phyloP scores from a whole-genome alignment of 345 rosid species.

The Citrus maxima region DNA sequence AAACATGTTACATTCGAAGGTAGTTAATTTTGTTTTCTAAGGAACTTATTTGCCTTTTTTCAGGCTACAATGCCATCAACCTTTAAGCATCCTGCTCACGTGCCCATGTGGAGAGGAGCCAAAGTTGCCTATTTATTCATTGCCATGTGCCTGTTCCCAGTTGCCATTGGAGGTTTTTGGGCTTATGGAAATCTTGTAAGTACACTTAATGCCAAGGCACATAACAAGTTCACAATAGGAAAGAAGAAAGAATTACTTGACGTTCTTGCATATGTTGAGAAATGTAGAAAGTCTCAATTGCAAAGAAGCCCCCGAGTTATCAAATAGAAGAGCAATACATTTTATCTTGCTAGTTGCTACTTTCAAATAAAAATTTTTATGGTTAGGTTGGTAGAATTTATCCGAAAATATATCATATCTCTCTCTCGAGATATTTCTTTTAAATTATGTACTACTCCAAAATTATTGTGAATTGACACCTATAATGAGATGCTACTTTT shows the following conservation, averaged over 20 bases:
- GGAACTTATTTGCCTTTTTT: conserved; percentile 7
- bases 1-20: not conserved
- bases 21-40: not conserved
- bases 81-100: conserved; percentile 94
- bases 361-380: not conserved
- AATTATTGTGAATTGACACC: not conserved
- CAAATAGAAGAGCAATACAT: not conserved
- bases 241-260: not conserved
- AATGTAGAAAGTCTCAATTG: not conserved
- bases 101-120: conserved; percentile 99
- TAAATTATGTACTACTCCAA: not conserved
- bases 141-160: conserved; percentile 81
- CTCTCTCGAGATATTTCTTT: not conserved
- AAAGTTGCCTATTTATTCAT: conserved; percentile 88
- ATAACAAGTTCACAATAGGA: not conserved
- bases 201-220: not conserved
- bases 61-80: conserved; percentile 99
- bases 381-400: not conserved
- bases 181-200: conserved; percentile 95
- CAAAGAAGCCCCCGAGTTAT: not conserved
- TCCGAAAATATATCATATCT: not conserved
- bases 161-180: conserved; percentile 96
- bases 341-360: not conserved
- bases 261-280: not conserved
- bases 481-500: not conserved